Conservation (phyloP, 192 early-diverging fungal species). For the Jimgerdemannia flammicorona region DNA sequence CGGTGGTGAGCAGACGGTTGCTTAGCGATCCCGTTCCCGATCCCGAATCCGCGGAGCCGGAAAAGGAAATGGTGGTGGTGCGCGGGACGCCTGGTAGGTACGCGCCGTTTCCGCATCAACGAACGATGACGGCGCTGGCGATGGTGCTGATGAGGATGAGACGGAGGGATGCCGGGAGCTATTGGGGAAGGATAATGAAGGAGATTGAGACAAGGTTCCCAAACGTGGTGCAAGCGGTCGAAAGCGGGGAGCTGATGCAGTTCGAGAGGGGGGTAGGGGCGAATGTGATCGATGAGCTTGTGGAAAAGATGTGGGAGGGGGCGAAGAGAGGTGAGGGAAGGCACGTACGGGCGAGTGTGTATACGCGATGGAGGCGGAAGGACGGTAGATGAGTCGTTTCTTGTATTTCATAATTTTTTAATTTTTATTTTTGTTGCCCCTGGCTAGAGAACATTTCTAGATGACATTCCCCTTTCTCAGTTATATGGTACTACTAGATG, state of each 20-base stretch:
- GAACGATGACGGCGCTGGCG: background rate
- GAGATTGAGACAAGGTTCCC: background rate
- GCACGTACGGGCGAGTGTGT: background rate
- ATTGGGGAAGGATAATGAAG: background rate
- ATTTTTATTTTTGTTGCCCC: too few species aligned
- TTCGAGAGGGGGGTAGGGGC: background rate
- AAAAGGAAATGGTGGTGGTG: too few species aligned
- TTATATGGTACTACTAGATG: too few species aligned
- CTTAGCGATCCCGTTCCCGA: background rate
- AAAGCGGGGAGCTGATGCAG: background rate
- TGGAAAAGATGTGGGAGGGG: background rate
- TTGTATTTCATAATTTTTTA: too few species aligned
- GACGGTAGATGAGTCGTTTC: too few species aligned
- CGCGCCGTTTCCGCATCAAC: background rate
- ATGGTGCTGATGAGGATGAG: background rate
- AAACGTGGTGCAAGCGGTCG: background rate
- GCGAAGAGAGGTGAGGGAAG: background rate
- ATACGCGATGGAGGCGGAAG: too few species aligned
- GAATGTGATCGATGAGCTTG: background rate
- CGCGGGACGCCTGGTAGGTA: background rate
- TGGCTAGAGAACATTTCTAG: too few species aligned
- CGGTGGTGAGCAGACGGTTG: slow-evolving; percentile 6
- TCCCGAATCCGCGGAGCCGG: too few species aligned
- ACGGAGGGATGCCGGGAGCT: background rate
- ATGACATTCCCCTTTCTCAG: too few species aligned